Base-by-base conservation (phyloP, 2,329 filamentous ascomycete species). In the Talaromyces sp. region DNA sequence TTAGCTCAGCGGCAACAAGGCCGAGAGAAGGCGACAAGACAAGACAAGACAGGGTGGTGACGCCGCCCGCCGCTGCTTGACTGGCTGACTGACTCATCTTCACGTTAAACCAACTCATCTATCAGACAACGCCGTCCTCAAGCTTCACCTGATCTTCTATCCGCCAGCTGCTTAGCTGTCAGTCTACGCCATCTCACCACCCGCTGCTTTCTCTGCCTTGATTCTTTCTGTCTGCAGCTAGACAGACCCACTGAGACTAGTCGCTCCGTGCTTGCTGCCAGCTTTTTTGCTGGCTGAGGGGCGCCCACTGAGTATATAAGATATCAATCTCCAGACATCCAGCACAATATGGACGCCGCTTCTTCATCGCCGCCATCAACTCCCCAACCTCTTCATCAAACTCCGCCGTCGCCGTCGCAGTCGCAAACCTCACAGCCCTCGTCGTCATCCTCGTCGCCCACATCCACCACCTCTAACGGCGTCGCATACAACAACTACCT, bases 1-100 rank as follows among this genome's bases (percentile, higher is more conserved):
- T 41, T 52, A 63, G 47, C 35, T 63, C 50, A 63, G 61, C 61
- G 61, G 61, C 61, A 39, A 62, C 27, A 11, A n/a, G 49, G 31
- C 47, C 47, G 22, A 49, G 6, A 2, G 16, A 56, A 37, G 52
- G 52, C 52, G 27, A 52, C 14, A 24, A 37, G 13, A 31, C 27
- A 52, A 22, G 22, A 22, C 22, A 22, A 22, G 22, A 22, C 22
- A 22, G 22, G 22, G 47, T 41, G 59, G 59, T 62, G 45, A 52
- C 59, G 59, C 59, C 27, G 27, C 59, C 59, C 59, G 59, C 59
- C 59, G 59, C 59, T 37, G n/a, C 31, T 37, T 22, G 31, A 13
- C 31, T 56, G 50, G 41, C 7, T 60, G 22, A 19, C 41, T 37
- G n/a, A 35, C 3, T 49, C 41, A 35, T 35, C 47, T 13, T 27